Evolutionary conservation across 192 early-diverging fungal species (phyloP), one percentile per base, ranked within the genome.

Genomic region (Podila epigama): DNA sequence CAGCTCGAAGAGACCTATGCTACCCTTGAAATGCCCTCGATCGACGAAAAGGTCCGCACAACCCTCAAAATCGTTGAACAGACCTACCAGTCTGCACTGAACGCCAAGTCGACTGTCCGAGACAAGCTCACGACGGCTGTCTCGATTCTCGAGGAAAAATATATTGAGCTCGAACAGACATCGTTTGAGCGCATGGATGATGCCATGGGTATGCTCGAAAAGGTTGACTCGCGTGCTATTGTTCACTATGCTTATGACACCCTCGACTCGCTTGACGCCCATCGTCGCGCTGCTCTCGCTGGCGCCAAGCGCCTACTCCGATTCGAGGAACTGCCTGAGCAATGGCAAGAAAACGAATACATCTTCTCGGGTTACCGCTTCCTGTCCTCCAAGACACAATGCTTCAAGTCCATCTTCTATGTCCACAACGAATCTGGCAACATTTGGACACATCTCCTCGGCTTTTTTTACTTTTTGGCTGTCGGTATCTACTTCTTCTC

Each of bases 351-450:
- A 67, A 89, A 89, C 68, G 77, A 81, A 51, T 80, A 82, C 53
- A 86, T 86, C 51, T 51, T 62, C 36, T 82, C 82, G 3, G 82
- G 87, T 7, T 87, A 89, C 39, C 88, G 88, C 0, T 88, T 87
- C 70, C 71, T 80, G 32, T 79, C 82, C 33, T 82, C 75, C 29
- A 84, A 81, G 36, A 64, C 72, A 29, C 72, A 81, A 36, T 90
- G 87, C 63, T 79, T 88, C 44, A 42, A 80, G 64, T 86, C 86
- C 18, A 88, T 91, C 60, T 90, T 91, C 56, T 82, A 81, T 44
- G 50, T 89, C 55, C 90, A 91, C 65, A 91, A 91, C 50, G 89
- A 91, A 65, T 86, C 89, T 15, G 86, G 87, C 33, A 90, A 90
- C 67, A 90, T 90, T 58, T 90, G 83, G 75, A 88, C 89, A 10